Evolutionary conservation across 345 rosid genomes (phyloP), one percentile per base, ranked within the genome.

Genomic region (Eucalyptus polybractea): DNA sequence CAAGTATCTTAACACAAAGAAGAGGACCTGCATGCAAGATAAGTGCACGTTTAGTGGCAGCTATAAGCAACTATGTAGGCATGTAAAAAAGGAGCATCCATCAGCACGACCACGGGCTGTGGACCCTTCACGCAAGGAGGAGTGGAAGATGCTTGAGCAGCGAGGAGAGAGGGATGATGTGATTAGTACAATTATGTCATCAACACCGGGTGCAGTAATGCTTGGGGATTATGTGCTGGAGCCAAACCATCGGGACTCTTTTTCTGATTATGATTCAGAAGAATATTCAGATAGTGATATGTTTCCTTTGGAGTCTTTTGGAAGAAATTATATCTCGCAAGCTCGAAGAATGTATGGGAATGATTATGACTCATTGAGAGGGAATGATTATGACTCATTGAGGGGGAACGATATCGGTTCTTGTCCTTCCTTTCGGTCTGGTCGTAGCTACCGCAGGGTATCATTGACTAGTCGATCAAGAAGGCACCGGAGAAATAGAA

Each of bases 191-290:
- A 91, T 96, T 22, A 94, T 96, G 92, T 97, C 97, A 29, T 95
- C 98, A 25, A 93, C 93, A 1, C 97, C 99, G 7, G 98, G 97
- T 83, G 99, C 98, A 50, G 80, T 95, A 83, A 95, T 97, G 87
- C 81, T 96, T 80, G 99, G 99, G 53, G 99, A 97, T 92, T 97
- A 96, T 89, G 99, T 97, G 92, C 94, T 97, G 37, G 99, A 97
- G 91, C 96, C 96, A 31, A 93, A 92, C 24, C 90, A 90, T 86
- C 91, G 40, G 87, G 95, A 80, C 88, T 81, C 90, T 86, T 93
- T 89, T 88, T 91, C 91, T 86, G 94, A 93, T 87, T 93, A 93
- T 91, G 95, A 94, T 69, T 94, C 93, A 17, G 98, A 95, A 83
- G 97, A 95, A 25, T 92, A 94, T 86, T 51, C 93, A 50, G 93